phyloP scores from a whole-genome alignment of 192 early-diverging fungal species.

The Gaertneriomyces sp. region DNA sequence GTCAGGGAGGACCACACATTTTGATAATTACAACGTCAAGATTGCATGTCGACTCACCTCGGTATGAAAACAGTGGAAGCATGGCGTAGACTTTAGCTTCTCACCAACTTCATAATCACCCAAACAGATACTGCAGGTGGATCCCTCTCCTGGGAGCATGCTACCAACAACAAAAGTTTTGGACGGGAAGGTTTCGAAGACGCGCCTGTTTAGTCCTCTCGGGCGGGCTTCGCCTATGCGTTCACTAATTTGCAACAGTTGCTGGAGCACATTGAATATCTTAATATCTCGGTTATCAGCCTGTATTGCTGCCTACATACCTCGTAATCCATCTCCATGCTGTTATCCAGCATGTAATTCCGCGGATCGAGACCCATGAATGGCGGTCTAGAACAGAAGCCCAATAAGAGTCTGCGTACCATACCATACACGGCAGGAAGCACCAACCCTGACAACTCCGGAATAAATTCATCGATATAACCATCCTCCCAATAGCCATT shows the following conservation, averaged over 20 bases:
- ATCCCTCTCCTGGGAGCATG: not conserved
- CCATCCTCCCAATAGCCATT: too few species aligned
- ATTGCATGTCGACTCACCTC: conserved; percentile 1
- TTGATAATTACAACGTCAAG: not conserved
- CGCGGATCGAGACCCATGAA: too few species aligned
- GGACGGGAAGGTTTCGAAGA: conserved; percentile 2
- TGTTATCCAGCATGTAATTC: too few species aligned
- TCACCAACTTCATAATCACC: conserved; percentile 24
- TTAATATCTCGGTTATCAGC: too few species aligned
- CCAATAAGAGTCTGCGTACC: too few species aligned
- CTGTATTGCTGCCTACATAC: too few species aligned
- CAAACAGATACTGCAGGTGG: conserved; percentile 21
- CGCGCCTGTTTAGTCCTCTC: conserved; percentile 5
- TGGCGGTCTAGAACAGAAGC: too few species aligned
- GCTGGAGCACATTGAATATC: too few species aligned
- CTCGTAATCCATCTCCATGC: too few species aligned
- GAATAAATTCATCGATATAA: too few species aligned
- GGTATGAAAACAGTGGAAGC: conserved; percentile 29
- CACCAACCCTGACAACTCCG: too few species aligned
- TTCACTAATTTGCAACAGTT: conserved; percentile 10
- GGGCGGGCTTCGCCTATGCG: conserved; percentile 28
- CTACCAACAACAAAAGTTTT: conserved; percentile 4
- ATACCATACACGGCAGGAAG: too few species aligned
- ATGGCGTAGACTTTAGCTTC: conserved; percentile 13
- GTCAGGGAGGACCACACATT: not conserved